Percentiles rank a stretch among this genome's conserved stretches.
Evolutionary conservation across 2,329 filamentous ascomycete genomes (phyloP).

Genomic region (Colletotrichum karsti): DNA sequence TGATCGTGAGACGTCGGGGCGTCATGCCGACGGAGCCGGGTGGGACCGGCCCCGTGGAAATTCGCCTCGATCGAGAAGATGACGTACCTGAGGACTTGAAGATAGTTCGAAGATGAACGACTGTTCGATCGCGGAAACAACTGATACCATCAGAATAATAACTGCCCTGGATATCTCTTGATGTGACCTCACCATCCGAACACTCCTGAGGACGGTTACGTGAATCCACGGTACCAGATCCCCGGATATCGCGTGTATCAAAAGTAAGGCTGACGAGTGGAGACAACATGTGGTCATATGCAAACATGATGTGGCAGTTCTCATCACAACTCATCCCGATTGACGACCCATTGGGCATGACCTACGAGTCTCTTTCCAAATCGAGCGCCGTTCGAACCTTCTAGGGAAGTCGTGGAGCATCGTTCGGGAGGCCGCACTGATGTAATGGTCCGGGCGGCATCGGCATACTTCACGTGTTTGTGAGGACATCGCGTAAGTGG

Average conservation of each 20-base stretch:
- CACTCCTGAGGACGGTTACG: background rate
- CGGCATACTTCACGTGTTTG: background rate
- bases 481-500: background rate
- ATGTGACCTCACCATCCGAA: background rate
- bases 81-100: background rate
- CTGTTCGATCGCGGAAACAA: background rate
- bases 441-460: slow-evolving; percentile 11
- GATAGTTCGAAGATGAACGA: background rate
- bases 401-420: background rate
- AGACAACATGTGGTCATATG: background rate
- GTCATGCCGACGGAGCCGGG: slow-evolving; percentile 12
- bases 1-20: background rate
- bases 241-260: background rate
- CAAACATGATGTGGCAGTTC: background rate
- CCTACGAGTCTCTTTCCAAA: background rate
- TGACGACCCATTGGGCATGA: background rate
- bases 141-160: background rate
- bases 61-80: background rate
- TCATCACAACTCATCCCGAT: background rate
- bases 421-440: background rate
- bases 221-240: background rate
- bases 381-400: slow-evolving; percentile 2
- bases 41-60: too few species aligned
- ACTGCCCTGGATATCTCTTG: background rate
- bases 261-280: background rate